Evolutionary conservation across 2,329 filamentous ascomycete species (phyloP), one percentile per base, ranked within the genome.

Genomic region (Epichloe hybrida): DNA sequence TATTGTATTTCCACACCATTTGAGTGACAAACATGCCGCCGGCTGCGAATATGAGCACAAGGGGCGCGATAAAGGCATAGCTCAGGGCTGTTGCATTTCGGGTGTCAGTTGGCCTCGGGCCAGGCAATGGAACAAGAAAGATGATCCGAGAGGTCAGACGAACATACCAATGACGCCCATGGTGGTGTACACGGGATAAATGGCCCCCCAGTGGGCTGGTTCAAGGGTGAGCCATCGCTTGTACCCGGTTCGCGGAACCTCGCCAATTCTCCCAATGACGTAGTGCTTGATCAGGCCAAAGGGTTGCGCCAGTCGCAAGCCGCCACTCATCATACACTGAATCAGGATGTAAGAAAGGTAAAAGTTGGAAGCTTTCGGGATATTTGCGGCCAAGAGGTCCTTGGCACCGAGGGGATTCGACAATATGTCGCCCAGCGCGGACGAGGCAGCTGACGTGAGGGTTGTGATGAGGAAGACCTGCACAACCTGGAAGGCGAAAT

Each of bases 271-370:
- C 62, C 85, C 86, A 34, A 94, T 67, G 45, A 90, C 67, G 48
- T 64, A 61, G 12, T 72, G 70, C 1, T 69, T 63, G 6, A 71
- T 55, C 0, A 97, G 75, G 15, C 88, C 88, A 13, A 73, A 69
- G 0, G 75, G 64, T 58, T 94, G 88, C 2, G 94, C 73, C 5
- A 97, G 67, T 1, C 86, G 78, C 45, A 83, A 79, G 0, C 87
- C 77, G 3, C 88, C 85, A 54, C 91, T 81, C 1, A 83, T 84
- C 52, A 97, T 67, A 36, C 91, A 94, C 66, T 97, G 93, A 3
- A 98, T 79, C 35, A 97, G 80, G 57, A 98, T 94, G 69, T 97
- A 98, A 0, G 68, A 88, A 20, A 97, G 83, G 67, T 96, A 98
- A 63, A 97, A 94, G 69, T 95, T 97, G 54, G 89, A 90, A 0